These are phyloP conservation scores for Pseudonectria foliicola DNA, from an alignment of 2,329 filamentous ascomycete genomes.

Conservation along the genomic window DNA sequence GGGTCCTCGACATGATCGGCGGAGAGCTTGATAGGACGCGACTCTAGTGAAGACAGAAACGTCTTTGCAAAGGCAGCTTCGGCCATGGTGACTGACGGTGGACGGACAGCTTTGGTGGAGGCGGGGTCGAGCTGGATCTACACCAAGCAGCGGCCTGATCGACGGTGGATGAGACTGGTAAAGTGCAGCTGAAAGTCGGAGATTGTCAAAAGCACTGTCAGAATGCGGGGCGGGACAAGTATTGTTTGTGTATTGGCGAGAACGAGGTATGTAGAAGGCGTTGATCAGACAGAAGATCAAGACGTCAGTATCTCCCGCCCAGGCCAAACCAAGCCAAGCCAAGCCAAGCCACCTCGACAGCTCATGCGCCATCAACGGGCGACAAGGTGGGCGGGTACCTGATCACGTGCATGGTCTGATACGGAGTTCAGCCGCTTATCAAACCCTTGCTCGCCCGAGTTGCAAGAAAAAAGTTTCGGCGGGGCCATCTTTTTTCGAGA, in stretches of 20 bases:
- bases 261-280: too few species aligned
- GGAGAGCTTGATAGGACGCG: conserved; percentile 72
- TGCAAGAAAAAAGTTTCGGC: conserved; percentile 32
- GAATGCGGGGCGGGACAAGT: too few species aligned
- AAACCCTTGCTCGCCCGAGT: conserved; percentile 17
- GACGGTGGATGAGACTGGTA: not conserved
- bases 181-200: too few species aligned
- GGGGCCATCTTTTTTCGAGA: conserved; percentile 24
- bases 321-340: not conserved
- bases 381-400: not conserved
- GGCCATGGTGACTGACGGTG: conserved; percentile 48
- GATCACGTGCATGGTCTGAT: conserved; percentile 23
- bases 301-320: not conserved
- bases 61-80: conserved; percentile 78
- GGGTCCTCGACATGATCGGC: conserved; percentile 87
- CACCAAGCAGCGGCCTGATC: not conserved
- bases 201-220: too few species aligned
- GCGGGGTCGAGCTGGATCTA: conserved; percentile 13
- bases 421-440: conserved; percentile 29
- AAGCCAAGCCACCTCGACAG: conserved; percentile 4
- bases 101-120: conserved; percentile 8
- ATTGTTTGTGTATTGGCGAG: too few species aligned
- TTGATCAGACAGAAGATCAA: too few species aligned
- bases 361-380: conserved; percentile 5
- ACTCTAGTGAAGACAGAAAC: conserved; percentile 75